Evolutionary conservation across 192 early-diverging fungal genomes (phyloP).

Genomic region (Jimgerdemannia lactiflua): DNA sequence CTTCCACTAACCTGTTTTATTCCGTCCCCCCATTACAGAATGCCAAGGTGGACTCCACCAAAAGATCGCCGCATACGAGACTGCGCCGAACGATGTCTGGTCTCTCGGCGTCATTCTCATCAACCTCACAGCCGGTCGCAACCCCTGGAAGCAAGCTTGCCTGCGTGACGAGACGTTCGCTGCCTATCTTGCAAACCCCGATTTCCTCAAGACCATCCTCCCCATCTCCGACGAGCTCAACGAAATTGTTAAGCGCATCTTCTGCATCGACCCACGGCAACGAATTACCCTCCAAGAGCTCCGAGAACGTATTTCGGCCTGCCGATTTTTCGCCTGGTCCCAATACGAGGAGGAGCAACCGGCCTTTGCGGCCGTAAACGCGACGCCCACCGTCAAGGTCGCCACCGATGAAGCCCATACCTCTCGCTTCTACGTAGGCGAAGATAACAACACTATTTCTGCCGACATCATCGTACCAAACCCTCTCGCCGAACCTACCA

Average conservation of each 20-base stretch:
- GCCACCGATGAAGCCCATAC: no score
- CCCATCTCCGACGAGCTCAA: constrained; percentile 67
- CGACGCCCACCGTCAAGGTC: no score
- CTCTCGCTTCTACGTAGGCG: no score
- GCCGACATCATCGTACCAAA: no score
- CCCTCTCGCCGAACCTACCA: no score
- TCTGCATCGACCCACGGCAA: constrained; percentile 65
- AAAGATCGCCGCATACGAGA: constrained; percentile 42
- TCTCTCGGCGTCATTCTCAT: constrained; percentile 85
- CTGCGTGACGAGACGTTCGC: constrained; percentile 75
- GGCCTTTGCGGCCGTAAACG: not conserved
- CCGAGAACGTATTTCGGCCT: constrained; percentile 32
- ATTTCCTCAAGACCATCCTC: constrained; percentile 61
- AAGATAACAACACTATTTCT: no score
- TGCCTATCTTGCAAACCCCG: constrained; percentile 60
- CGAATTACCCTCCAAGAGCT: constrained; percentile 48
- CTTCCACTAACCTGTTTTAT: not conserved
- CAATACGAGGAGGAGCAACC: constrained; percentile 15
- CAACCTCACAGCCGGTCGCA: constrained; percentile 83
- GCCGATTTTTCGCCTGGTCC: constrained; percentile 38
- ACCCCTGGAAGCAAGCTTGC: constrained; percentile 74
- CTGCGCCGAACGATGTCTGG: constrained; percentile 87
- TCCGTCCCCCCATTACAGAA: constrained; percentile 32
- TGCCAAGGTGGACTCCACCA: constrained; percentile 57
- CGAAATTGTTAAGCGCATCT: constrained; percentile 65